Conservation (phyloP, 2,329 filamentous ascomycete genomes). For the Lizonia empirigonia region DNA sequence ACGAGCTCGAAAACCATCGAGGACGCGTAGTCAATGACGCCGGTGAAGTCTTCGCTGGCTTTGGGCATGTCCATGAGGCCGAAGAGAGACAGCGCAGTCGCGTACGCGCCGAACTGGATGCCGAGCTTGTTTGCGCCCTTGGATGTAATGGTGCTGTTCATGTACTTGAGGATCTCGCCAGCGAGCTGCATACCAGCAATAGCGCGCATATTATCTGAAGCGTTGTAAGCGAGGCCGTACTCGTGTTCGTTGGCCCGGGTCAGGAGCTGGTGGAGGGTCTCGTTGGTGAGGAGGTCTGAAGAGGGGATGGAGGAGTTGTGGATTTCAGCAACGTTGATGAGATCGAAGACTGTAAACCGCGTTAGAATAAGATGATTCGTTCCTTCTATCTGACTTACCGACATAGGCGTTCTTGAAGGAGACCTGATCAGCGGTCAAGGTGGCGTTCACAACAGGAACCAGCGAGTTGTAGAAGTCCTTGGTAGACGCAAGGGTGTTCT, state of each 20-base stretch:
- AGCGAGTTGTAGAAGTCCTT: conserved; percentile 60
- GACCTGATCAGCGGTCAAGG: conserved; percentile 56
- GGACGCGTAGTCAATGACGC: conserved; percentile 82
- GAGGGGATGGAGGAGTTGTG: conserved; percentile 67
- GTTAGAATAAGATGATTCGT: neutral
- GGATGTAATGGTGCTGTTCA: conserved; percentile 52
- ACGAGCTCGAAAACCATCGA: conserved; percentile 79
- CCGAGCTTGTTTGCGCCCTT: conserved; percentile 50
- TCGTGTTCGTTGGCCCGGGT: conserved; percentile 81
- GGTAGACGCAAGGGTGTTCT: conserved; percentile 55
- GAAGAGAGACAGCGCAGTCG: conserved; percentile 66
- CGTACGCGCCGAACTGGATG: conserved; percentile 68
- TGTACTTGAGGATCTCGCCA: conserved; percentile 52
- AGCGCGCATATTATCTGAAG: conserved; percentile 54
- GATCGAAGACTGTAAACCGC: conserved; percentile 59
- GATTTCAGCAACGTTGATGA: conserved; percentile 66
- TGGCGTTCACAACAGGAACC: conserved; percentile 58
- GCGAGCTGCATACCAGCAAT: conserved; percentile 57
- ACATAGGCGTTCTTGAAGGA: conserved; percentile 68
- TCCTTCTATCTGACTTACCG: conserved; percentile 52
- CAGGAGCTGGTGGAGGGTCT: conserved; percentile 66
- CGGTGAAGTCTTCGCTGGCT: conserved; percentile 68
- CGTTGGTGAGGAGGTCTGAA: conserved; percentile 63
- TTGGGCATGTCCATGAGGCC: conserved; percentile 59
- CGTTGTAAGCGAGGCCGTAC: conserved; percentile 82